phyloP scores from a whole-genome alignment of 2,329 filamentous ascomycete species.

The Aspergillus niger region DNA sequence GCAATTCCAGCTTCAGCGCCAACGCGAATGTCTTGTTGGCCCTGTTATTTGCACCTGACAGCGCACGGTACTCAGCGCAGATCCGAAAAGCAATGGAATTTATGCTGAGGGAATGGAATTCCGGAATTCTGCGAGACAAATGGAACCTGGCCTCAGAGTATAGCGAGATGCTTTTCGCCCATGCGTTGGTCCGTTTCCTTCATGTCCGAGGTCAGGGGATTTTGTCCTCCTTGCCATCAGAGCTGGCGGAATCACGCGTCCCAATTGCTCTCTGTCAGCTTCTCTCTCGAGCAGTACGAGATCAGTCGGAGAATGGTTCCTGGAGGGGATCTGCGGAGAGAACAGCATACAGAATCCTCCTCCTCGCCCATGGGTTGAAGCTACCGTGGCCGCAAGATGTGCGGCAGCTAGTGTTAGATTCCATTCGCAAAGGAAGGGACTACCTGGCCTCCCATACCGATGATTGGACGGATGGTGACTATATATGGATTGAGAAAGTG shows the following conservation, averaged over 20 bases:
- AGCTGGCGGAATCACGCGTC: slow-evolving; percentile 1
- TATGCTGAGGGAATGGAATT: background rate
- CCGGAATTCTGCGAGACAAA: background rate
- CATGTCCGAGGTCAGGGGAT: slow-evolving; percentile 11
- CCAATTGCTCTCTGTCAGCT: slow-evolving; percentile 12
- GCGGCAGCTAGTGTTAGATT: background rate
- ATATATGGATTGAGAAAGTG: slow-evolving; percentile 28
- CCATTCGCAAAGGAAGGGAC: background rate
- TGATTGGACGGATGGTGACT: slow-evolving; percentile 11
- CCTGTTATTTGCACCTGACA: slow-evolving; percentile 28
- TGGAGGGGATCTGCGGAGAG: slow-evolving; percentile 23
- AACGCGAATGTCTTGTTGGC: slow-evolving; percentile 40
- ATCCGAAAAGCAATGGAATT: slow-evolving; percentile 31
- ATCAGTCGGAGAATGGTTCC: slow-evolving; percentile 18
- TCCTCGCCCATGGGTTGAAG: slow-evolving; percentile 12
- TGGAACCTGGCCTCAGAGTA: slow-evolving; percentile 8
- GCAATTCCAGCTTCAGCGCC: slow-evolving; percentile 36
- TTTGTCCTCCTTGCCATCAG: slow-evolving; percentile 4
- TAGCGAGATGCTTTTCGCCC: slow-evolving; percentile 21
- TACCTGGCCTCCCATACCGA: background rate
- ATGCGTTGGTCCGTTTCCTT: slow-evolving; percentile 17
- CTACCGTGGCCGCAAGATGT: background rate
- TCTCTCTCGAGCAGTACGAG: slow-evolving; percentile 7
- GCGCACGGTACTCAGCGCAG: slow-evolving; percentile 19
- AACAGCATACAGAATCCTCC: slow-evolving; percentile 23